A percentile compares a stretch with the other conserved stretches of the same genome.
Conservation (phyloP, 148 eudicot genomes). For the Diospyros kaki region DNA sequence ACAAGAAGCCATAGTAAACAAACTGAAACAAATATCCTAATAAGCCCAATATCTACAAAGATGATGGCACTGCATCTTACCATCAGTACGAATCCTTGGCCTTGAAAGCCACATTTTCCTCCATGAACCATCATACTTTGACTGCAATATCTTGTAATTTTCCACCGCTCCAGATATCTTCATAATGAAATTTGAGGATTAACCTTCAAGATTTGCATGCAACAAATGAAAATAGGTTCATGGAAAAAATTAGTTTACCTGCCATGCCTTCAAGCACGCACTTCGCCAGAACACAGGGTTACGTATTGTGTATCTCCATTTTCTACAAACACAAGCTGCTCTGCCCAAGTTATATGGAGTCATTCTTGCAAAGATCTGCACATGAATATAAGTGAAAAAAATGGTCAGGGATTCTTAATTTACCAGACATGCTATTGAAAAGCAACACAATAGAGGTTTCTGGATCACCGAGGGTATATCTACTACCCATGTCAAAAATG, state of each 20-base stretch:
- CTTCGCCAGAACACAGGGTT: constrained; percentile 90
- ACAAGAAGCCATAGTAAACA: not conserved
- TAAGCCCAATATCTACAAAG: not conserved
- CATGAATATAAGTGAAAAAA: not conserved
- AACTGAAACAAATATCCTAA: not conserved
- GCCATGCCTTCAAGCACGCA: constrained; percentile 94
- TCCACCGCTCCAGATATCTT: constrained; percentile 68
- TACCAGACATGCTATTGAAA: not conserved
- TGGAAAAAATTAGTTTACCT: constrained; percentile 33
- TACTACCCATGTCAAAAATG: too few species aligned
- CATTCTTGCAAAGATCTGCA: constrained; percentile 78
- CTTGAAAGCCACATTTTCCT: constrained; percentile 95
- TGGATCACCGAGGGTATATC: not conserved
- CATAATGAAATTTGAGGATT: constrained; percentile 9
- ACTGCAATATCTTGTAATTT: constrained; percentile 72
- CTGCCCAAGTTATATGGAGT: constrained; percentile 69
- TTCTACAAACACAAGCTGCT: constrained; percentile 92
- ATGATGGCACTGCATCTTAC: constrained; percentile 27
- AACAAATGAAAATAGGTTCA: not conserved
- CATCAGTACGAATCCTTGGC: constrained; percentile 87
- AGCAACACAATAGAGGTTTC: not conserved
- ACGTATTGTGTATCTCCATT: constrained; percentile 88
- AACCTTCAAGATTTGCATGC: constrained; percentile 1
- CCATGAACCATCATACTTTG: constrained; percentile 88
- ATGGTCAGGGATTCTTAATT: not conserved